These are phyloP conservation scores for Calophaca sinica DNA, from an alignment of 306 rosid genomes.

Conservation along the genomic window DNA sequence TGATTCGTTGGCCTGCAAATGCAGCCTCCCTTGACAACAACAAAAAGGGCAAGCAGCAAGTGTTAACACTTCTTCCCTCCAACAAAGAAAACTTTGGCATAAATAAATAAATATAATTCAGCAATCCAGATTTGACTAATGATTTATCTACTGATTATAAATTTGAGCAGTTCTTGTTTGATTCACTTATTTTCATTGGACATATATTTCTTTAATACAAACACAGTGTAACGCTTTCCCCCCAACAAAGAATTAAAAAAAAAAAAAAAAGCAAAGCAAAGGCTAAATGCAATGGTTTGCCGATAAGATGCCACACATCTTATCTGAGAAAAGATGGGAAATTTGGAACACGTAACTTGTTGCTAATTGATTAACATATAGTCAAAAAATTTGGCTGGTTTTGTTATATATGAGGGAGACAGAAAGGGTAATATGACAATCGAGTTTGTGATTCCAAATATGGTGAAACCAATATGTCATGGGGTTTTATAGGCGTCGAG, in stretches of 20 bases:
- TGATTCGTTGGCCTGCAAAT: conserved; percentile 37
- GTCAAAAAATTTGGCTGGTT: conserved; percentile 39
- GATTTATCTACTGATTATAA: conserved; percentile 26
- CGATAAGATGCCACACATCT: conserved; percentile 43
- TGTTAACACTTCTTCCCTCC: conserved; percentile 13
- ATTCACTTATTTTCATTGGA: conserved; percentile 12
- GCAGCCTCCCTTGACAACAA: conserved; percentile 33
- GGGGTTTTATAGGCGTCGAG: conserved; percentile 39
- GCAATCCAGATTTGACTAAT: conserved; percentile 57
- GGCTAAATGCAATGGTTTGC: conserved; percentile 20
- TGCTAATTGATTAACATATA: conserved; percentile 20
- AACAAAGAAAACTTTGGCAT: conserved; percentile 21
- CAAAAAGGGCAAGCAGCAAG: conserved; percentile 43
- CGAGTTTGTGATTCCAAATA: conserved; percentile 47
- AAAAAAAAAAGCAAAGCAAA: conserved; percentile 19
- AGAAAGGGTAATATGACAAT: conserved; percentile 30
- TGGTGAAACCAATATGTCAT: conserved; percentile 51
- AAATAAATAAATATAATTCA: conserved; percentile 20
- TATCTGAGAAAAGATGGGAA: conserved; percentile 34
- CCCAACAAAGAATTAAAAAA: conserved; percentile 48
- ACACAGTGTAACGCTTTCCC: conserved; percentile 34
- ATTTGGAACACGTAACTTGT: conserved; percentile 6
- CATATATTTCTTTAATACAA: conserved; percentile 17
- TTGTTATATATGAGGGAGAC: conserved; percentile 50
- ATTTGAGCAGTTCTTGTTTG: not conserved